Percentiles rank a stretch among this genome's conserved stretches.
Conservation (phyloP, 2,329 filamentous ascomycete genomes). For the Colletotrichum phormii region DNA sequence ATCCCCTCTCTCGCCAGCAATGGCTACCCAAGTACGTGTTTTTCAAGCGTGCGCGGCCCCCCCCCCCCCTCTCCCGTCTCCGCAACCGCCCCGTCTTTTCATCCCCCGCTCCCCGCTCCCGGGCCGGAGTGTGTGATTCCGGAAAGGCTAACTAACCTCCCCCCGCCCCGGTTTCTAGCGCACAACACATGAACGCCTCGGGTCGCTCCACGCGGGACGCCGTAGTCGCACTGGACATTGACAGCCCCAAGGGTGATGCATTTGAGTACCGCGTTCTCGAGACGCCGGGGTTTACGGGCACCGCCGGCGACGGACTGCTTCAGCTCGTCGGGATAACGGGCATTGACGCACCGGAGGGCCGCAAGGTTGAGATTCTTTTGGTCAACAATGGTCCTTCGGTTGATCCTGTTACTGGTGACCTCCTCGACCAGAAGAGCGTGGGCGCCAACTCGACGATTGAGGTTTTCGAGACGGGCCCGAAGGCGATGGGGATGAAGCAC, state of each 20-base stretch:
- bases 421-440: slow-evolving; percentile 75
- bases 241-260: slow-evolving; percentile 40
- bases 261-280: slow-evolving; percentile 41
- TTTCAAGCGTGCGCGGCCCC: no score
- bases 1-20: slow-evolving; percentile 32
- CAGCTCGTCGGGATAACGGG: slow-evolving; percentile 46
- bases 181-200: slow-evolving; percentile 40
- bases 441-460: slow-evolving; percentile 66
- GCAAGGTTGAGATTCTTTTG: slow-evolving; percentile 39
- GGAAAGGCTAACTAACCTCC: background rate
- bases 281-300: slow-evolving; percentile 45
- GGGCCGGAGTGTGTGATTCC: background rate
- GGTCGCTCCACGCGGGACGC: slow-evolving; percentile 46
- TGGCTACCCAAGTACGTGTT: slow-evolving; percentile 43
- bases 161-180: background rate
- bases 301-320: slow-evolving; percentile 45
- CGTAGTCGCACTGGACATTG: slow-evolving; percentile 47
- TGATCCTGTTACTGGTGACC: slow-evolving; percentile 38
- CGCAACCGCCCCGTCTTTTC: background rate
- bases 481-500: slow-evolving; percentile 39
- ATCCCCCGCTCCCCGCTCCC: no score
- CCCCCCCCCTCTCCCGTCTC: background rate
- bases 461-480: slow-evolving; percentile 47
- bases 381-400: slow-evolving; percentile 43
- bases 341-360: slow-evolving; percentile 39